Conservation (phyloP, 805 yeast genomes). For the Yueomyces sinensis region DNA sequence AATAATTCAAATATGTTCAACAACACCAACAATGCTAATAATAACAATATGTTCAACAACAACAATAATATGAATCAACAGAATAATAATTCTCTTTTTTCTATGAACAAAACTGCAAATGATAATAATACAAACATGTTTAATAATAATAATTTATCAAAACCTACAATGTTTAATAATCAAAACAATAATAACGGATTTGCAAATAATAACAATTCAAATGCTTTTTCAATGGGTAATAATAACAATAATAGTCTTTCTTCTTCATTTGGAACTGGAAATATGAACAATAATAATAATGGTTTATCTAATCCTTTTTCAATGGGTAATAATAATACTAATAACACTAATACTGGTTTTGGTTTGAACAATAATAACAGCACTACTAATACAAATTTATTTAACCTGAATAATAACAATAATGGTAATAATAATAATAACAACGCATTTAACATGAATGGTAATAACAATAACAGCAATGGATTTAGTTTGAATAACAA, state of each 20-base stretch:
- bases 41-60: background rate
- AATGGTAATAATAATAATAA: background rate
- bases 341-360: background rate
- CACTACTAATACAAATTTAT: background rate
- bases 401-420: background rate
- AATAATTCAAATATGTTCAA: constrained; percentile 3
- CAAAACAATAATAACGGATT: background rate
- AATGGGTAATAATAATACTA: background rate
- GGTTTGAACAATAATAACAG: background rate
- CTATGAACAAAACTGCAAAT: background rate
- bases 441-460: background rate
- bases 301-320: background rate
- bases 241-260: background rate
- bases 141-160: background rate
- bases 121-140: background rate
- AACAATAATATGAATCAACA: background rate
- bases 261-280: too few species aligned
- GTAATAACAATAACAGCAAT: background rate
- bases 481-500: constrained; percentile 1
- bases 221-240: background rate
- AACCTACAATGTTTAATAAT: background rate
- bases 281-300: background rate
- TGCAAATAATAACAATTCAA: background rate
- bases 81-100: background rate
- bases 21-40: background rate